phyloP scores from a whole-genome alignment of 305 asterid genomes.

The Coffea humblotiana region DNA sequence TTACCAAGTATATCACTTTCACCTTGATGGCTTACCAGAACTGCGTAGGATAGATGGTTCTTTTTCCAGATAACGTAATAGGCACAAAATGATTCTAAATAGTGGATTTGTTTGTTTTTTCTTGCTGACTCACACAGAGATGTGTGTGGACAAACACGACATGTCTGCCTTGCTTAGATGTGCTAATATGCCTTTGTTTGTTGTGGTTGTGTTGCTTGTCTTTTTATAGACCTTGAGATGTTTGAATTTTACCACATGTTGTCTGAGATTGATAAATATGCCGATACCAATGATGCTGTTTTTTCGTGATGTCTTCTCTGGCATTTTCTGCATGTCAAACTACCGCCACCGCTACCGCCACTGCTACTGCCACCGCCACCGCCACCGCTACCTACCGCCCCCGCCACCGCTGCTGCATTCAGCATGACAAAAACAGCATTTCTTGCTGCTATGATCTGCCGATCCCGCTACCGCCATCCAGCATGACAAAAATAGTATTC shows the following conservation, averaged over 20 bases:
- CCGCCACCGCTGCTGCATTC: too few relatives aligned
- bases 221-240: neutral
- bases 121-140: neutral
- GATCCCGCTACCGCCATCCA: neutral
- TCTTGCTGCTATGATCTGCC: too few relatives aligned
- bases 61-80: neutral
- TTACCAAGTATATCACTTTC: neutral
- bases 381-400: too few relatives aligned
- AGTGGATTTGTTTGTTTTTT: neutral
- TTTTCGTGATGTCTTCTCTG: neutral
- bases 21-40: neutral
- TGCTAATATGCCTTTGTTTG: neutral
- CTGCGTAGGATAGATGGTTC: neutral
- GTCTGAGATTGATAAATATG: neutral
- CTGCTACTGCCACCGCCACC: too few relatives aligned
- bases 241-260: neutral
- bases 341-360: neutral
- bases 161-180: neutral
- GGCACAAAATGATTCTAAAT: neutral
- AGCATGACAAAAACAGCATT: too few relatives aligned
- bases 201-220: neutral
- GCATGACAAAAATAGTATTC: too few relatives aligned
- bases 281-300: neutral
- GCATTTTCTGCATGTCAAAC: neutral
- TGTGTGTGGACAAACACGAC: neutral